phyloP scores from a whole-genome alignment of 73 alveolate species.

The Paramecium sexaurelia region DNA sequence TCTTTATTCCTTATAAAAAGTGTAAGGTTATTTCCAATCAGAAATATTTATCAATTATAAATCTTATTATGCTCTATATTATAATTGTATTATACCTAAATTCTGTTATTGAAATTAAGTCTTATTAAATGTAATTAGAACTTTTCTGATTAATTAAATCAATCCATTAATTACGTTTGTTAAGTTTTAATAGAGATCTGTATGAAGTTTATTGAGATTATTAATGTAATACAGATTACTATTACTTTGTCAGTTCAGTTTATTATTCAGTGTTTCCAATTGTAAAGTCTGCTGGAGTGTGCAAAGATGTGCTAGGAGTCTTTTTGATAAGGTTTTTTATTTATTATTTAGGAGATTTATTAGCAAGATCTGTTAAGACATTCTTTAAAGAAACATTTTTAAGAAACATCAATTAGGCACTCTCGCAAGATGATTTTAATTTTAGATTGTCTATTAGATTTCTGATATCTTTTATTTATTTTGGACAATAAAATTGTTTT shows the following conservation, averaged over 20 bases:
- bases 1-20: neutral
- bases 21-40: slow-evolving; percentile 44
- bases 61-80: neutral
- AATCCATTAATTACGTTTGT: slow-evolving; percentile 39
- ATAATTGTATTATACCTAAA: neutral
- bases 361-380: neutral
- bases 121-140: neutral
- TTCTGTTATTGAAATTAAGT: slow-evolving; percentile 36
- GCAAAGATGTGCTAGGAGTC: slow-evolving; percentile 43
- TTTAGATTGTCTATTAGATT: neutral
- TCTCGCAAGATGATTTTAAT: slow-evolving; percentile 6
- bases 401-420: neutral
- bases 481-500: slow-evolving; percentile 34
- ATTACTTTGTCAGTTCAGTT: neutral
- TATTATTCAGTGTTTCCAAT: slow-evolving; percentile 3
- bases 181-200: neutral
- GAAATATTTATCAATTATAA: neutral
- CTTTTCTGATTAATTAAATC: slow-evolving; percentile 32
- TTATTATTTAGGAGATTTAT: neutral
- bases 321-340: neutral
- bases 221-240: neutral
- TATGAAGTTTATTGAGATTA: slow-evolving; percentile 18
- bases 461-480: slow-evolving; percentile 23
- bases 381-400: neutral
- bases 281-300: slow-evolving; percentile 54